A percentile compares a stretch with the other conserved stretches of the same genome.
Conservation (phyloP, 2,329 filamentous ascomycete genomes). For the Mycosphaerella arachidis region DNA sequence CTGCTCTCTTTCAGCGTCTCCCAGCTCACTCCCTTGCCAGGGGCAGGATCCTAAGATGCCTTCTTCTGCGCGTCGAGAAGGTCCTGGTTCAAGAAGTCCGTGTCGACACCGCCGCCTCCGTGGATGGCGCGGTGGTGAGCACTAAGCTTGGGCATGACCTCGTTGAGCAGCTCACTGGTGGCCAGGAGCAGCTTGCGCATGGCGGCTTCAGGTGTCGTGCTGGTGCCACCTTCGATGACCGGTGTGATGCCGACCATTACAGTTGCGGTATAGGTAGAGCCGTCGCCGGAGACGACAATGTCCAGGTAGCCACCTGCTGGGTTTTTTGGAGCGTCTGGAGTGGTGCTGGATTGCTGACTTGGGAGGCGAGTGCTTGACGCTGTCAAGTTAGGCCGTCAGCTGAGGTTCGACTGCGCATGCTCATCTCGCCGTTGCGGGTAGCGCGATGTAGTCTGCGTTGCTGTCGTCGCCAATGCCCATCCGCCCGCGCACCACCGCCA, state of each 20-base stretch:
- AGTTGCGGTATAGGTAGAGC: neutral
- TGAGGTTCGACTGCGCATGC: neutral
- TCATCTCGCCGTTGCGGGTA: neutral
- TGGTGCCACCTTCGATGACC: constrained; percentile 22
- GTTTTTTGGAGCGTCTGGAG: neutral
- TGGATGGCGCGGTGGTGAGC: constrained; percentile 27
- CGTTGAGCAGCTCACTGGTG: constrained; percentile 24
- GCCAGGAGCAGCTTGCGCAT: constrained; percentile 24
- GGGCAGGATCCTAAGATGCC: constrained; percentile 3
- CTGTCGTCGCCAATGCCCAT: neutral
- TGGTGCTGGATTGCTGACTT: constrained; percentile 5
- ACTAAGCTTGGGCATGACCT: constrained; percentile 21
- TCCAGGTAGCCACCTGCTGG: constrained; percentile 9
- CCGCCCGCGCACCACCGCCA: too few species aligned
- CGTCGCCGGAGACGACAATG: constrained; percentile 22
- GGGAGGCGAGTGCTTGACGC: neutral
- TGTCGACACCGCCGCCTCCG: constrained; percentile 27
- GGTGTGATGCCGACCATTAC: constrained; percentile 20
- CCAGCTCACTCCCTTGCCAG: neutral
- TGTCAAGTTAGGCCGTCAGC: neutral
- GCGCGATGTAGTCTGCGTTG: neutral
- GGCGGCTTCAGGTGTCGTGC: constrained; percentile 18
- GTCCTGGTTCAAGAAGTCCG: constrained; percentile 15
- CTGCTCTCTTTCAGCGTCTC: neutral
- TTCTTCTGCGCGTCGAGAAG: constrained; percentile 14